phyloP scores from a whole-genome alignment of 2,329 filamentous ascomycete species.

The Harringtonia aguacate region DNA sequence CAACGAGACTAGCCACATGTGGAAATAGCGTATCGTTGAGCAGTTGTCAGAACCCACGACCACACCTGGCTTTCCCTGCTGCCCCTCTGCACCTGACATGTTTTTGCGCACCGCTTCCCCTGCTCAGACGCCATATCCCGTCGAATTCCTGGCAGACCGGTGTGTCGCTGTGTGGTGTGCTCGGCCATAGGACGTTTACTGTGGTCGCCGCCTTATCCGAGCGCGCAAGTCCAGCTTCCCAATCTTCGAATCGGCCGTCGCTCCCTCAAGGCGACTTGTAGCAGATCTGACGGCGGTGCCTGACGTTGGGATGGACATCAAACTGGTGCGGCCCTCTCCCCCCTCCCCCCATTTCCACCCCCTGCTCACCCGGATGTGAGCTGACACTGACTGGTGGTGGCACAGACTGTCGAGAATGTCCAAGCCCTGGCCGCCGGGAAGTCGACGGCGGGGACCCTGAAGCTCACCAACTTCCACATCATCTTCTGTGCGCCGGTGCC shows the following conservation, averaged over 20 bases:
- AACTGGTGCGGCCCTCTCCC: slow-evolving; percentile 2
- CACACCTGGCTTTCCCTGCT: background rate
- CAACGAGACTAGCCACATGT: too few relatives aligned
- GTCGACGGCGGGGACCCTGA: slow-evolving; percentile 44
- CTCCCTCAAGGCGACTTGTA: background rate
- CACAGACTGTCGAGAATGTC: slow-evolving; percentile 43
- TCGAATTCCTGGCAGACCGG: too few relatives aligned
- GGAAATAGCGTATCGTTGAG: too few relatives aligned
- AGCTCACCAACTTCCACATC: slow-evolving; percentile 53
- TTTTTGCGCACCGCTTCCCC: background rate
- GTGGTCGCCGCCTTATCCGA: too few relatives aligned
- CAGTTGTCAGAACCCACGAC: too few relatives aligned
- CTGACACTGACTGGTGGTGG: too few relatives aligned
- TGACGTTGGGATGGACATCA: slow-evolving; percentile 13
- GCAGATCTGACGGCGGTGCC: slow-evolving; percentile 4
- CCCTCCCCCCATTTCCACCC: background rate
- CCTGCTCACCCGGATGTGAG: background rate
- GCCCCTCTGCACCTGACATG: background rate
- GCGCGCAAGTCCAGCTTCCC: background rate
- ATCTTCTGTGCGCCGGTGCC: slow-evolving; percentile 36
- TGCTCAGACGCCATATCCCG: background rate
- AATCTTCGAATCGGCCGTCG: background rate
- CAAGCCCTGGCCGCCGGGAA: slow-evolving; percentile 50
- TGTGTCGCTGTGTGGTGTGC: too few relatives aligned
- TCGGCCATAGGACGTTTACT: too few relatives aligned